These are phyloP conservation scores for Fusarium armeniacum DNA, from an alignment of 2,329 filamentous ascomycete species.

Conservation along the genomic window DNA sequence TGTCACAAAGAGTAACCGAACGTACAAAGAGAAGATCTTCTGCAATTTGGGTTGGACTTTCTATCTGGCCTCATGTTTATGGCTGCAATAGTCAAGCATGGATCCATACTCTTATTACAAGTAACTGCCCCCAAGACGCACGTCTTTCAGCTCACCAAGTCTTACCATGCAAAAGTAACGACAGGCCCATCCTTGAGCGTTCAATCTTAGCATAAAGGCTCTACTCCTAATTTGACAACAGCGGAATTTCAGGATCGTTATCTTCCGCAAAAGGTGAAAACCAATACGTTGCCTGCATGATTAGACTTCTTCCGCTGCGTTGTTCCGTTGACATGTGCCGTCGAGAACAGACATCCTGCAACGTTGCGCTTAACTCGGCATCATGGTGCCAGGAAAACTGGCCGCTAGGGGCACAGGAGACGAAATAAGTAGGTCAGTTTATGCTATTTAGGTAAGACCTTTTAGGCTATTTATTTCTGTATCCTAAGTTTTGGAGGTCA, in stretches of 20 bases:
- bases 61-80: neutral
- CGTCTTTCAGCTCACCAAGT: neutral
- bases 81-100: neutral
- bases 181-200: neutral
- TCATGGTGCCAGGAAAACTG: too few species aligned
- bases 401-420: too few species aligned
- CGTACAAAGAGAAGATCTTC: neutral
- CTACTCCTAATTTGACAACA: neutral
- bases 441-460: too few species aligned
- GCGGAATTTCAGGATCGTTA: neutral
- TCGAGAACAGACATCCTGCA: neutral
- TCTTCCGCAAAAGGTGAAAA: neutral
- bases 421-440: too few species aligned
- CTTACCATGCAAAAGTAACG: neutral
- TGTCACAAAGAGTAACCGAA: neutral
- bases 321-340: neutral
- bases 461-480: too few species aligned
- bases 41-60: neutral
- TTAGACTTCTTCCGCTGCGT: conserved; percentile 19
- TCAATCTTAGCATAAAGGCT: neutral
- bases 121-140: neutral
- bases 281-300: conserved; percentile 1
- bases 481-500: too few species aligned
- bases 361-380: conserved; percentile 18
- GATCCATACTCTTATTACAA: neutral